Evolutionary conservation across 2,329 filamentous ascomycete genomes (phyloP).

Genomic region (Alternaria incomplexa): DNA sequence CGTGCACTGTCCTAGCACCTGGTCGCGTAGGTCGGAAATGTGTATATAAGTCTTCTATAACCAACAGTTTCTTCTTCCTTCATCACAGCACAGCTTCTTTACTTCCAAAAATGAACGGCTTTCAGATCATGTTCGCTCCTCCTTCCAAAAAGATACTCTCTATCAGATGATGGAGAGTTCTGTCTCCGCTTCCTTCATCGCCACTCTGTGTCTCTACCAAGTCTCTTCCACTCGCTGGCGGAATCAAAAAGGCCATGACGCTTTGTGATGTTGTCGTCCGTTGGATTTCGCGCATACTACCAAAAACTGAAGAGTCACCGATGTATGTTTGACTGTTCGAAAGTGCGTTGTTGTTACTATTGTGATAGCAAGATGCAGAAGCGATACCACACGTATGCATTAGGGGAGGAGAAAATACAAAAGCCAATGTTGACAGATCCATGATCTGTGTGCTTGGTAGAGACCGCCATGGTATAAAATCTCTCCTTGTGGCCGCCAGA

Average conservation of each 20-base stretch:
- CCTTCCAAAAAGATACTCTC: neutral
- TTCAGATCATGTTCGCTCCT: neutral
- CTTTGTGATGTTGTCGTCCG: neutral
- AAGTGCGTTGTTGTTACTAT: neutral
- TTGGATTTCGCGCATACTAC: neutral
- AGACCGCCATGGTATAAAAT: accelerated
- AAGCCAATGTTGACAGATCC: accelerated
- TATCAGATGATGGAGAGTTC: neutral
- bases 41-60: neutral
- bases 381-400: neutral
- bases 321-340: neutral
- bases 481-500: neutral
- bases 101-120: neutral
- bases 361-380: neutral
- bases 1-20: neutral
- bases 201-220: neutral
- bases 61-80: neutral
- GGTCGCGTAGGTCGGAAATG: neutral
- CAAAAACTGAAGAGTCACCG: neutral
- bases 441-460: neutral
- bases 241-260: neutral
- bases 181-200: neutral
- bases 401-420: accelerated
- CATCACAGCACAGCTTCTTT: neutral
- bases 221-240: neutral